Percentiles rank a stretch among this genome's conserved stretches.
Conservation (phyloP, 768 basidiomycete genomes). For the Tulasnella calospora region DNA sequence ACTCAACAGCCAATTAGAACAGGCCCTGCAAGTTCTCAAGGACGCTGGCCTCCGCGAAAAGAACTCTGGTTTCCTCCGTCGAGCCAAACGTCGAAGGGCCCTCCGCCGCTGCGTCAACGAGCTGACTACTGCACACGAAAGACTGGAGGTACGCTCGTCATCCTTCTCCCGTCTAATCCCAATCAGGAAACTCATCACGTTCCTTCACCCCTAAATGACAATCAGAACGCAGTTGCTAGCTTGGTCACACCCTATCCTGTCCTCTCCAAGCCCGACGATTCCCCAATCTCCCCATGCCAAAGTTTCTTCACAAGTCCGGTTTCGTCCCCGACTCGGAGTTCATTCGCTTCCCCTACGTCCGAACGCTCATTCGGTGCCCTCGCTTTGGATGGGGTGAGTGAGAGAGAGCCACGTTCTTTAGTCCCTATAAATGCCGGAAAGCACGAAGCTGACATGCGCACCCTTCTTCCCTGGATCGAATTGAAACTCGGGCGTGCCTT, state of each 20-base stretch:
- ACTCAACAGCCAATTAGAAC: constrained; percentile 6
- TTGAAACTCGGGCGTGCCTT: neutral
- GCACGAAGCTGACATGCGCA: neutral
- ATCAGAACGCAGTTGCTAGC: neutral
- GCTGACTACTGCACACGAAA: neutral
- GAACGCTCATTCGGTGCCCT: neutral
- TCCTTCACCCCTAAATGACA: neutral
- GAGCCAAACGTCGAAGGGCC: neutral
- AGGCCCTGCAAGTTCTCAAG: neutral
- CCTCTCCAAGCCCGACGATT: neutral
- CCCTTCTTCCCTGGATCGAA: neutral
- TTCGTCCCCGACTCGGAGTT: neutral
- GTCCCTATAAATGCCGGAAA: neutral
- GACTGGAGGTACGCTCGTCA: neutral
- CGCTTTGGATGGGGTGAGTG: neutral
- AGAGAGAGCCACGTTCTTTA: neutral
- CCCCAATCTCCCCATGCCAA: neutral
- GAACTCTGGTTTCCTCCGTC: neutral
- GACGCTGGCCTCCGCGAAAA: neutral
- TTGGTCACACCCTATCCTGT: neutral
- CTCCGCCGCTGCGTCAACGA: neutral
- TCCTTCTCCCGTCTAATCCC: neutral
- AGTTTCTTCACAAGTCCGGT: neutral
- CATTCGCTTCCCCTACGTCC: neutral
- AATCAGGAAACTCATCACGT: neutral